Evolutionary conservation across 306 rosid species (phyloP).

Genomic region (Morella rubra): DNA sequence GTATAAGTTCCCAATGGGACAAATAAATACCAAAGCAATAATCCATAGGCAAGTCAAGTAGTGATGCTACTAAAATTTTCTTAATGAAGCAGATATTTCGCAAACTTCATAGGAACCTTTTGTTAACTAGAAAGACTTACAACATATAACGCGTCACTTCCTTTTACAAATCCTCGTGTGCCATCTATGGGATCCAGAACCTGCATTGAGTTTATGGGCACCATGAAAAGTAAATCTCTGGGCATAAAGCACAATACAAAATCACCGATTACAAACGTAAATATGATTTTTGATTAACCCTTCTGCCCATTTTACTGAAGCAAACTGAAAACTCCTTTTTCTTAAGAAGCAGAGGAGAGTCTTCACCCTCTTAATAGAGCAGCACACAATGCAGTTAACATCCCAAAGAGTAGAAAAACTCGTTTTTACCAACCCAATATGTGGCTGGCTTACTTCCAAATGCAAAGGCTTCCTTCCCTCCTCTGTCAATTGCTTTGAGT

Average conservation of each 20-base stretch:
- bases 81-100: background rate
- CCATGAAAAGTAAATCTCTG: slow-evolving; percentile 9
- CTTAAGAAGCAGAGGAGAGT: background rate
- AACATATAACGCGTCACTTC: slow-evolving; percentile 63
- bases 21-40: background rate
- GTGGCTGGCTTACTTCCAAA: slow-evolving; percentile 78
- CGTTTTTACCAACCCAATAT: slow-evolving; percentile 72
- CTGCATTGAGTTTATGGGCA: slow-evolving; percentile 47
- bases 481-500: slow-evolving; percentile 81
- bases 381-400: slow-evolving; percentile 3
- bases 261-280: slow-evolving; percentile 10
- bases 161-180: slow-evolving; percentile 72
- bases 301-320: slow-evolving; percentile 1
- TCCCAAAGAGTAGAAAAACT: slow-evolving; percentile 20
- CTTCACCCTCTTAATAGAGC: background rate
- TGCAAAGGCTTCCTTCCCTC: slow-evolving; percentile 60
- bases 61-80: background rate
- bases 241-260: slow-evolving; percentile 23
- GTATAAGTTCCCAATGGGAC: background rate
- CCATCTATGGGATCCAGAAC: slow-evolving; percentile 93
- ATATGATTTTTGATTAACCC: slow-evolving; percentile 1
- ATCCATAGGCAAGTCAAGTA: background rate
- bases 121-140: slow-evolving; percentile 39
- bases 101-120: slow-evolving; percentile 24
- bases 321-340: slow-evolving; percentile 13